phyloP scores from a whole-genome alignment of 108 stramenopile species.

The Pseudonitzschia delicatissima region DNA sequence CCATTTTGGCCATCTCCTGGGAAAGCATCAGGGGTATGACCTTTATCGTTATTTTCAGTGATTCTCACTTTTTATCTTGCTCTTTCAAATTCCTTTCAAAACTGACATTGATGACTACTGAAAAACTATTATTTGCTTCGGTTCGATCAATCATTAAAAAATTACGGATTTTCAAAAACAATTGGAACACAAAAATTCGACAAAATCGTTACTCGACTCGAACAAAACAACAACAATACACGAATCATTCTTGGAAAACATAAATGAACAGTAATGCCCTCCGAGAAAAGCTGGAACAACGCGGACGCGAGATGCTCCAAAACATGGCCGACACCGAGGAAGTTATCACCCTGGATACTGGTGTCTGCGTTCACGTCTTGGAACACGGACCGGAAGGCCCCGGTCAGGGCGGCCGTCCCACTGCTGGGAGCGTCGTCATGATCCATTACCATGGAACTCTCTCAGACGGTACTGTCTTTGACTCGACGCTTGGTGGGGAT shows the following conservation, averaged over 20 bases:
- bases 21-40: too few relatives aligned
- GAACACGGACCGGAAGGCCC: constrained; percentile 69
- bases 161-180: too few relatives aligned
- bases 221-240: background rate
- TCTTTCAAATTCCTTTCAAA: too few relatives aligned
- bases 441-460: constrained; percentile 85
- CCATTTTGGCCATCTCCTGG: too few relatives aligned
- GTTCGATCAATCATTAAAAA: too few relatives aligned
- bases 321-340: constrained; percentile 68
- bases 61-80: too few relatives aligned
- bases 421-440: constrained; percentile 60
- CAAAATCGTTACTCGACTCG: background rate
- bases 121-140: too few relatives aligned
- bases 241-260: background rate
- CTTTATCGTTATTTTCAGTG: too few relatives aligned
- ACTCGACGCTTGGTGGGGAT: constrained; percentile 70
- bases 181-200: background rate
- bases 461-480: constrained; percentile 84
- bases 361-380: constrained; percentile 70
- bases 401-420: constrained; percentile 64
- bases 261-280: constrained; percentile 48
- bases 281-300: constrained; percentile 57
- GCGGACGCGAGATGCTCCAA: constrained; percentile 69
- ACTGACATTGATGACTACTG: too few relatives aligned
- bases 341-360: constrained; percentile 53